These are phyloP conservation scores for Allodekkera sacchari DNA, from an alignment of 805 yeast species.

Conservation along the genomic window DNA sequence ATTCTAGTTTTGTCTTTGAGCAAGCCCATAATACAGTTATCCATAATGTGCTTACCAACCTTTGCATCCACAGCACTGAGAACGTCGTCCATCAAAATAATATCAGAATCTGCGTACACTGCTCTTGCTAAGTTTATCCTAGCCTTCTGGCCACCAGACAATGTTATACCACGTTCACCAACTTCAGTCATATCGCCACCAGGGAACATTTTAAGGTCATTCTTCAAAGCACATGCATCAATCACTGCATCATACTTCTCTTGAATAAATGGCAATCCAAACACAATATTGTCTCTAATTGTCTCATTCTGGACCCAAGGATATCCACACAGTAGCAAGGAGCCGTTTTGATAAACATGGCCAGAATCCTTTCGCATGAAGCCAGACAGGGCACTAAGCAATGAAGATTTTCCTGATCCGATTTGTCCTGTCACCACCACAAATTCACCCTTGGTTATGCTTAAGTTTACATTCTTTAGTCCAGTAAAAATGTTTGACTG, in stretches of 20 bases:
- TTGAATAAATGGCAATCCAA: constrained; percentile 50
- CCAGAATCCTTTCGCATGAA: constrained; percentile 55
- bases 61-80: constrained; percentile 68
- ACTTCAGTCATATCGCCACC: constrained; percentile 75
- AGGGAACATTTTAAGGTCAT: constrained; percentile 58
- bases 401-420: constrained; percentile 59
- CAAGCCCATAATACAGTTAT: constrained; percentile 54
- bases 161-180: constrained; percentile 79
- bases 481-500: constrained; percentile 39
- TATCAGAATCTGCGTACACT: constrained; percentile 52
- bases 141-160: constrained; percentile 89
- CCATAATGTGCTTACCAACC: constrained; percentile 49
- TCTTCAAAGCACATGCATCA: constrained; percentile 56
- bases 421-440: constrained; percentile 71
- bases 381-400: constrained; percentile 65
- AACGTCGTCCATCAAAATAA: constrained; percentile 55
- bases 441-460: constrained; percentile 57
- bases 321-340: constrained; percentile 43
- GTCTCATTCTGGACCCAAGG: constrained; percentile 87
- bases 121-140: constrained; percentile 65
- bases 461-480: constrained; percentile 42
- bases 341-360: constrained; percentile 42
- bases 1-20: constrained; percentile 55
- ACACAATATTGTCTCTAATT: constrained; percentile 62
- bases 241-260: constrained; percentile 46